Base-by-base conservation (phyloP, 169 alveolate genomes). In the Eimeria necatrix region DNA sequence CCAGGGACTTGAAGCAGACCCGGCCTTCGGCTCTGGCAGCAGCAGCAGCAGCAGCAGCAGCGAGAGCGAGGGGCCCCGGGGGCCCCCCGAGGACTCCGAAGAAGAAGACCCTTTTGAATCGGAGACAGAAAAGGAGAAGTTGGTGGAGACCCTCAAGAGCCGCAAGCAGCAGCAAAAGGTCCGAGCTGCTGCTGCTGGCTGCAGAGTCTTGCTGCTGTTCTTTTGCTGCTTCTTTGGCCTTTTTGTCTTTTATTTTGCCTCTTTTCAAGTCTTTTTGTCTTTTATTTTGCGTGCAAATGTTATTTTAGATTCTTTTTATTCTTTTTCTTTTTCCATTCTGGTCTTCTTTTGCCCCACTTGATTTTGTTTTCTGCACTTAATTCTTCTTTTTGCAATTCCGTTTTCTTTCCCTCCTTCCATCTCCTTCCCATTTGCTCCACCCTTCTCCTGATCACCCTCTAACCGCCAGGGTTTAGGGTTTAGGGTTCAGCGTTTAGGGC, bases 1-100 rank as follows among this genome's bases (percentile, higher is more conserved):
- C n/a, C n/a, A n/a, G n/a, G 53, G 26, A n/a, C 32, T 26, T 48
- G 93, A 20, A 61, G 32, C 80, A 86, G 93, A 86, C 26, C 32
- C 84, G 18, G 93, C 80, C 6, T 60, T 64, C 46, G 80, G 20
- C 8, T 86, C 93, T 8, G 73, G 70, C 52, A 81, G 46, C 0
- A 89, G 22, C n/a, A 56, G 59, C 73, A 89, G 70, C 41, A 76
- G 52, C 18, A 24, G 48, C 41, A 70, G 26, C 3, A 24, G 59
- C 7, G 78, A 32, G n/a, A n/a, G n/a, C n/a, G n/a, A n/a, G n/a
- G n/a, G n/a, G n/a, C n/a, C n/a, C n/a, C n/a, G n/a, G n/a, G n/a
- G n/a, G n/a, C n/a, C n/a, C 2, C 70, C 22, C 10, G 94, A 74
- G n/a, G 94, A 71, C 4, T 20, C 24, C 18, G 76, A 52, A 4